Percentiles rank a stretch among this genome's conserved stretches.
Evolutionary conservation across 495 filamentous ascomycete genomes (phyloP).

Genomic region (Penicillium ucsense): DNA sequence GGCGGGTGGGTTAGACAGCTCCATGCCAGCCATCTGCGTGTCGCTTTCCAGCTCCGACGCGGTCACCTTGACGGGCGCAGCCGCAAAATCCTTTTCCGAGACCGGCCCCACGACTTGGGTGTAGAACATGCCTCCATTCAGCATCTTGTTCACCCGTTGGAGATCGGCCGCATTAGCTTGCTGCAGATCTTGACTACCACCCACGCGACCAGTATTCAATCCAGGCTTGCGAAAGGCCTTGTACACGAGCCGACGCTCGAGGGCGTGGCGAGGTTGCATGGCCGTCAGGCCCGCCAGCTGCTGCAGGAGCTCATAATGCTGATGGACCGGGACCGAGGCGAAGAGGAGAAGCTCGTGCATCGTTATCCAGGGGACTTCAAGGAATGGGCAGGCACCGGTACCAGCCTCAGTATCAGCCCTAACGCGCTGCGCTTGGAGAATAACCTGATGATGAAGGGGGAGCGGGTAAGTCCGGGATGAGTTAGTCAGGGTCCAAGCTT

Average conservation of each 20-base stretch:
- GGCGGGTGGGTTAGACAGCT: constrained; percentile 6
- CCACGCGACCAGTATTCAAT: constrained; percentile 25
- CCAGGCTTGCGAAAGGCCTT: constrained; percentile 46
- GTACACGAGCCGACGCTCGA: constrained; percentile 57
- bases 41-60: constrained; percentile 12
- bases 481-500: constrained; percentile 19
- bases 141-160: constrained; percentile 37
- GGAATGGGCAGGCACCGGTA: background rate
- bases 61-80: constrained; percentile 1
- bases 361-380: background rate
- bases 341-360: constrained; percentile 42
- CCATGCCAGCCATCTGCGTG: constrained; percentile 23
- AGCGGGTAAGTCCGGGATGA: constrained; percentile 13
- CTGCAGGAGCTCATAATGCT: constrained; percentile 51
- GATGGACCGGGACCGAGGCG: constrained; percentile 37
- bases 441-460: background rate
- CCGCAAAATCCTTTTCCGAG: constrained; percentile 24
- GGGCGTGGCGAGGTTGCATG: constrained; percentile 50
- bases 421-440: background rate
- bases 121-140: constrained; percentile 43
- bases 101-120: constrained; percentile 39
- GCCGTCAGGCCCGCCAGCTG: constrained; percentile 59
- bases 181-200: constrained; percentile 36
- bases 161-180: constrained; percentile 29
- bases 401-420: background rate